Conservation (phyloP, 257 asterid genomes). For the Solanum chilense region DNA sequence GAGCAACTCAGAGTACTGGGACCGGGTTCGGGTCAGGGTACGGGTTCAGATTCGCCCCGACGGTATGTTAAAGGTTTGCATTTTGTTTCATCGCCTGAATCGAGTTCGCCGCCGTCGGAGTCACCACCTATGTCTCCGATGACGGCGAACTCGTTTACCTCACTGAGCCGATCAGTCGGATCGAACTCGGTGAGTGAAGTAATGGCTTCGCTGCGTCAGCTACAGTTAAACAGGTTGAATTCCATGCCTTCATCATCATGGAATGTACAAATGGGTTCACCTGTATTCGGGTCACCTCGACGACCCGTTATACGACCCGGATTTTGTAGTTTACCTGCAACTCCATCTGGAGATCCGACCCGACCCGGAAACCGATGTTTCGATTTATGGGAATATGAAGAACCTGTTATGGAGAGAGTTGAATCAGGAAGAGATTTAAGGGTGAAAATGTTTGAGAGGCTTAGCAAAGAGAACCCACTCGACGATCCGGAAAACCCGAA, state of each 20-base stretch:
- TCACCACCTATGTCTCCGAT: slow-evolving; percentile 52
- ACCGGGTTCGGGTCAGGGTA: slow-evolving; percentile 47
- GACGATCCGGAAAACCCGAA: slow-evolving; percentile 34
- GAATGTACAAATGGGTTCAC: slow-evolving; percentile 13
- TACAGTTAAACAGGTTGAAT: slow-evolving; percentile 32
- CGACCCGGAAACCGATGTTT: slow-evolving; percentile 11
- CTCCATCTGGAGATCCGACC: slow-evolving; percentile 19
- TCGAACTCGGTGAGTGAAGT: slow-evolving; percentile 22
- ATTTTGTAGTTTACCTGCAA: slow-evolving; percentile 28
- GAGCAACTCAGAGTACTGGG: slow-evolving; percentile 60
- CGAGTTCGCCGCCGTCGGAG: slow-evolving; percentile 31
- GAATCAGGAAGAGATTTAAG: slow-evolving; percentile 46
- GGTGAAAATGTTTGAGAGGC: slow-evolving; percentile 33
- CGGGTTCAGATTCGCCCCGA: not conserved
- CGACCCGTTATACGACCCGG: slow-evolving; percentile 20
- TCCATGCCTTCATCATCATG: slow-evolving; percentile 15
- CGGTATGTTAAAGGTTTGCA: not conserved
- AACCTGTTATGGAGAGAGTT: slow-evolving; percentile 34
- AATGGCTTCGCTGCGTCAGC: slow-evolving; percentile 28
- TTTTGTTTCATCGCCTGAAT: slow-evolving; percentile 32
- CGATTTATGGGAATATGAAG: slow-evolving; percentile 20
- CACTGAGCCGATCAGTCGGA: slow-evolving; percentile 28
- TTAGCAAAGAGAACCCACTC: slow-evolving; percentile 40
- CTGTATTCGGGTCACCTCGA: slow-evolving; percentile 18
- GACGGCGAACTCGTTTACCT: slow-evolving; percentile 1